Evolutionary conservation across 225 moss, liverwort and hornwort species (phyloP).

Genomic region (Antitrichia curtipendula): DNA sequence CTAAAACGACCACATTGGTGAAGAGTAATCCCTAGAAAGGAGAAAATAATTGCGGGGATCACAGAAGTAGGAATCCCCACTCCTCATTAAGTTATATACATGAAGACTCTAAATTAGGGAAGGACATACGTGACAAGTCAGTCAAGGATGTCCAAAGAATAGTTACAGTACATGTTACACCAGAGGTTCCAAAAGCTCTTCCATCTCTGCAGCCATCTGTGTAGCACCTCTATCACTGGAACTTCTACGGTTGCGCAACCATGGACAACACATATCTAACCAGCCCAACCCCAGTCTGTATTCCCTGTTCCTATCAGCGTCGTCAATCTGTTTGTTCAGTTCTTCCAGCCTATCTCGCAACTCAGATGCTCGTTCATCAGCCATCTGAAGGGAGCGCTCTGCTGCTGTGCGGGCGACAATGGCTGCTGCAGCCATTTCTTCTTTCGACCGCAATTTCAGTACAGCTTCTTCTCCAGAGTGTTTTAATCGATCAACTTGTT

Average conservation of each 20-base stretch:
- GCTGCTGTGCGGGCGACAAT: constrained; percentile 83
- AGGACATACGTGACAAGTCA: constrained; percentile 2
- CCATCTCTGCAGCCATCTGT: constrained; percentile 80
- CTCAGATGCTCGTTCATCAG: constrained; percentile 85
- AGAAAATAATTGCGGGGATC: not conserved
- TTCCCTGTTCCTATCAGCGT: constrained; percentile 58
- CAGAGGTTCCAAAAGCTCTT: constrained; percentile 86
- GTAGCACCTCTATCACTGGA: constrained; percentile 25
- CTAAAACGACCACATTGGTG: not conserved
- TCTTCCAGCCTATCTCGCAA: constrained; percentile 85
- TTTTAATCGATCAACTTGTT: constrained; percentile 58
- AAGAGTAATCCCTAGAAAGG: not conserved
- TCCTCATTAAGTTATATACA: constrained; percentile 19
- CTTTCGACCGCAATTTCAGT: constrained; percentile 76
- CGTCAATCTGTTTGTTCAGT: constrained; percentile 70
- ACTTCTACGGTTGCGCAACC: constrained; percentile 64
- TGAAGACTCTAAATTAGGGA: not conserved
- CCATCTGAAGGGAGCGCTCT: constrained; percentile 90
- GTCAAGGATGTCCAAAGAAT: constrained; percentile 32
- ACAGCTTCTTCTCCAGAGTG: constrained; percentile 56
- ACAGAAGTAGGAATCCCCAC: not conserved
- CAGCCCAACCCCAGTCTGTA: constrained; percentile 36
- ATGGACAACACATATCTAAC: constrained; percentile 85
- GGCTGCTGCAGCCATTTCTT: constrained; percentile 92
- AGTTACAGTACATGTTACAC: constrained; percentile 39